Evolutionary conservation across 768 basidiomycete species (phyloP).

Genomic region (Termitomyces sp.): DNA sequence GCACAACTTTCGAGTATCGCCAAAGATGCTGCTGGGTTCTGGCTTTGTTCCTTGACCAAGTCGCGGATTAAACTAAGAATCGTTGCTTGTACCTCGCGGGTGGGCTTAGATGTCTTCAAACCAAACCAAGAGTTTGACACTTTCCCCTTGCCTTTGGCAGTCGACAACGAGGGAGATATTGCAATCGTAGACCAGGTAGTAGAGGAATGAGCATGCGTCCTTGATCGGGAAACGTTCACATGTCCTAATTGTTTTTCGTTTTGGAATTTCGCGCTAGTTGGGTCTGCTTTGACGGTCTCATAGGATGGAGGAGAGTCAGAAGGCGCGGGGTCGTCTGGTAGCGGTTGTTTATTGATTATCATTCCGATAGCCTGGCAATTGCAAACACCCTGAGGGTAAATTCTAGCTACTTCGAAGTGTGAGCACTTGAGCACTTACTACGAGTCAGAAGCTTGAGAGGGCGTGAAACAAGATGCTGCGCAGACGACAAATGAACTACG

Average conservation of each 20-base stretch:
- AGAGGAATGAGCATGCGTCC: slow-evolving; percentile 1
- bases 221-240: background rate
- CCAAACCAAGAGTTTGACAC: slow-evolving; percentile 27
- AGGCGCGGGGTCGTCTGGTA: slow-evolving; percentile 33
- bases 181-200: background rate
- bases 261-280: background rate
- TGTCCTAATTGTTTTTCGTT: slow-evolving; percentile 11
- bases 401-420: background rate
- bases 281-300: slow-evolving; percentile 17
- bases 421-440: background rate
- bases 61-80: slow-evolving; percentile 52
- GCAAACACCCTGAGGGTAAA: background rate
- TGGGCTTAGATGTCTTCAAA: slow-evolving; percentile 27
- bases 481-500: background rate
- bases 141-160: slow-evolving; percentile 24
- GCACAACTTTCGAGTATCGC: slow-evolving; percentile 58
- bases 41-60: slow-evolving; percentile 36
- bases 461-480: slow-evolving; percentile 1
- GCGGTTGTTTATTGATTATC: slow-evolving; percentile 25
- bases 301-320: slow-evolving; percentile 36
- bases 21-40: slow-evolving; percentile 22
- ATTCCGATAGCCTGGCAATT: slow-evolving; percentile 7
- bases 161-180: slow-evolving; percentile 12
- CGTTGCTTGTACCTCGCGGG: slow-evolving; percentile 47
- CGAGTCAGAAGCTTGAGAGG: too few species aligned